These are phyloP conservation scores for Irpex sp. DNA, from an alignment of 1,284 basidiomycete species.

Conservation along the genomic window DNA sequence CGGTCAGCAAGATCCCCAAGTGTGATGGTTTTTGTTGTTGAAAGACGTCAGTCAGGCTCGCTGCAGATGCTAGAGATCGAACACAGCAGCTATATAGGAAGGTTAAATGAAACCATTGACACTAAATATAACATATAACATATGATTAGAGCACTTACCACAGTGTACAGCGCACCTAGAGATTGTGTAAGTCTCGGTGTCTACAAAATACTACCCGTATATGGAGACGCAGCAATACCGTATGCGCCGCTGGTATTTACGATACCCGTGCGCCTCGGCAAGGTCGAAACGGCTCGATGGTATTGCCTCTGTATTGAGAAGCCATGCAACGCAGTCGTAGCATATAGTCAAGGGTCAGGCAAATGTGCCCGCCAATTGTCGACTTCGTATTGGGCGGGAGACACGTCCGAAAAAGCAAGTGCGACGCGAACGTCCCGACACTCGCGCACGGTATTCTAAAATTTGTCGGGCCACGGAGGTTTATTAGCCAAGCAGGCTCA, in stretches of 20 bases:
- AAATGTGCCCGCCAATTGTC: too few species aligned
- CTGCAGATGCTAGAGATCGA: too few species aligned
- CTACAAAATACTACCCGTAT: background rate
- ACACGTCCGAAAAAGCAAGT: background rate
- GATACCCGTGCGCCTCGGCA: background rate
- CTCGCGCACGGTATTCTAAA: background rate
- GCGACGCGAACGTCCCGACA: background rate
- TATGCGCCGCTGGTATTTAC: background rate
- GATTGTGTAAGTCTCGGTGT: background rate
- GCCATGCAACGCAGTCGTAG: background rate
- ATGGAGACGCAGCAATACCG: background rate
- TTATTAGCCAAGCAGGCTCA: too few species aligned
- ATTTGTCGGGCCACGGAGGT: background rate
- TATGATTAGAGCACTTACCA: background rate
- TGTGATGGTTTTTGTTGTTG: background rate
- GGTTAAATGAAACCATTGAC: too few species aligned
- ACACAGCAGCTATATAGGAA: too few species aligned
- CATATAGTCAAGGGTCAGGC: background rate
- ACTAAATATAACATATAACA: too few species aligned
- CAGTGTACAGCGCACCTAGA: background rate
- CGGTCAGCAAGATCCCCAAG: background rate
- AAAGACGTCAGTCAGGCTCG: background rate
- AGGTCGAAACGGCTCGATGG: background rate
- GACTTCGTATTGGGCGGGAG: too few species aligned
- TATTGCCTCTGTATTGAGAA: background rate